Evolutionary conservation across 257 asterid genomes (phyloP), one percentile per base, ranked within the genome.

Genomic region (Penstemon davidsonii): DNA sequence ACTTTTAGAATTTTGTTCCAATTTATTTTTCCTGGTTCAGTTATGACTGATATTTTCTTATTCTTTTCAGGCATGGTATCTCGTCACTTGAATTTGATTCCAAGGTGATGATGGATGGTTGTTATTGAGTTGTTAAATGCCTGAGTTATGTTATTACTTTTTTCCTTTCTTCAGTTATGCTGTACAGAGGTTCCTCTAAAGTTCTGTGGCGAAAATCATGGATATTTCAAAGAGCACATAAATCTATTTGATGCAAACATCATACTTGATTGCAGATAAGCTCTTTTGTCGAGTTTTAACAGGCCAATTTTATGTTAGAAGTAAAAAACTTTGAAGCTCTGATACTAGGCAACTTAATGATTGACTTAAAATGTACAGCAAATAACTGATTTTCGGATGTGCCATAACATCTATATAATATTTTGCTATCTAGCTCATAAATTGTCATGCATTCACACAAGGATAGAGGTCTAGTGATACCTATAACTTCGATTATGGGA

Each of bases 61-160:
- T 52, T 64, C 61, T 70, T 85, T 55, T 59, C 86, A 93, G 97
- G 81, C 82, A 66, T 62, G 97, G 97, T n/a, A 66, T 88, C 68
- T 71, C 96, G 5, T 86, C 96, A 19, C 71, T 90, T 80, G 96
- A 93, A 67, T 90, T 90, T 81, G 97, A 93, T 76, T 78, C 85
- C 61, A 93, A 93, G 99, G 99, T 90, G 70, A 75, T 55, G 33
- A 47, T 58, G 49, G 47, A 19, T 72, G 73, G 45, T 66, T 68
- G 39, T 65, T 59, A 52, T 47, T 59, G 46, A 67, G 63, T 58
- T 53, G 19, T 60, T 46, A 72, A 51, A 55, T n/a, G 25, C 42
- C 57, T 33, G 42, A 65, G 60, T 67, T 36, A 12, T 68, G 44
- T 11, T 64, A 44, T 13, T 45, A 25, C 55, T 59, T 64, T 67